Base-by-base conservation (phyloP, 2,329 filamentous ascomycete genomes). In the Xylariaceae sp. region DNA sequence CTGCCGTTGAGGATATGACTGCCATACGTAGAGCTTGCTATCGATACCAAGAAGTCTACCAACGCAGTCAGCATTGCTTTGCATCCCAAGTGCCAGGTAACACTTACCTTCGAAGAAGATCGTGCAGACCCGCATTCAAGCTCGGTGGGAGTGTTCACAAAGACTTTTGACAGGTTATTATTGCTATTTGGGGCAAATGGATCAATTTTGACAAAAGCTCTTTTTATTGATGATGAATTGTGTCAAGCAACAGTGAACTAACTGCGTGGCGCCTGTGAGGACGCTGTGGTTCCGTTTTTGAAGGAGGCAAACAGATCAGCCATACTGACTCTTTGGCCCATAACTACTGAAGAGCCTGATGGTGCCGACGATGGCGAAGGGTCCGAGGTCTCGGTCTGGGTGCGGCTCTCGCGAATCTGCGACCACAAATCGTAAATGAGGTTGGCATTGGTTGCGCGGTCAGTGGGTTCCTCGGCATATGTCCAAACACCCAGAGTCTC, bases 381-480 rank as follows among this genome's bases (percentile, higher is more conserved):
- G 13, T 56, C 60, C 9, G 57, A 60, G 15, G 62, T 57, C 17
- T 59, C 56, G 18, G 59, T 59, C 48, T 59, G 51, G 23, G 60
- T 58, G 8, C 62, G 58, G 17, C 62, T 63, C 2, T 64, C 62
- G 23, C 68, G 66, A 3, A 65, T 62, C 50, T 67, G 67, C 18
- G 55, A 35, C 70, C 70, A 71, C 64, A 71, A 62, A 57, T 70
- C 65, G 30, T 66, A 60, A 37, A 72, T 67, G 13, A 71, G 64
- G 34, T 66, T 60, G 5, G 63, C 63, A 45, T 65, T 70, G 8
- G 61, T 66, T 23, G 62, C 61, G 11, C 66, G 64, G 49, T 70
- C 68, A 55, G 57, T 58, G 13, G 68, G 65, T 30, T 64, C 63
- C 47, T 70, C 67, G 47, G 68, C 65, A 52, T 69, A 67, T 5